Evolutionary conservation across 2,329 filamentous ascomycete genomes (phyloP).

Genomic region (Incumbomyces delicatus): DNA sequence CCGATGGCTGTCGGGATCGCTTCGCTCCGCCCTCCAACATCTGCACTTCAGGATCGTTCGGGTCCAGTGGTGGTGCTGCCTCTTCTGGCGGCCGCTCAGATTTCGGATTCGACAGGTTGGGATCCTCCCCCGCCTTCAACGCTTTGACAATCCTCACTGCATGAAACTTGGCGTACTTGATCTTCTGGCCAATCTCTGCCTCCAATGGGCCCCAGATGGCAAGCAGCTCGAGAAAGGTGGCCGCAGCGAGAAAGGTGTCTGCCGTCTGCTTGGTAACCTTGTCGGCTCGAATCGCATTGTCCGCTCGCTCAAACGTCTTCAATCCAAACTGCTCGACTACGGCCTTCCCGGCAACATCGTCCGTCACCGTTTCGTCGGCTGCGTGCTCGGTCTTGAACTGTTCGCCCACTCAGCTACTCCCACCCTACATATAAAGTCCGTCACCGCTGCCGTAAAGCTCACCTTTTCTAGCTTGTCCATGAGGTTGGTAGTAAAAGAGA

Average conservation of each 20-base stretch:
- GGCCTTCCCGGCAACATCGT: conserved; percentile 77
- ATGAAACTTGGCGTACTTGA: conserved; percentile 95
- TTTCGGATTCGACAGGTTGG: conserved; percentile 80
- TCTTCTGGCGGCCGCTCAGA: conserved; percentile 41
- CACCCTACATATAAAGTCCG: no score
- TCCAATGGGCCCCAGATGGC: conserved; percentile 74
- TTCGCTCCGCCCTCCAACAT: conserved; percentile 38
- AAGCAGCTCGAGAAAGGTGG: conserved; percentile 81
- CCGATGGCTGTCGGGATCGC: conserved; percentile 43
- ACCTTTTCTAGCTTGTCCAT: conserved; percentile 88
- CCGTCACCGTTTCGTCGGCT: conserved; percentile 70
- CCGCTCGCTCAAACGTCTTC: conserved; percentile 75
- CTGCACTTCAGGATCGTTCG: conserved; percentile 56
- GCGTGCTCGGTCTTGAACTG: conserved; percentile 63
- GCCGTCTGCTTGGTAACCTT: conserved; percentile 85
- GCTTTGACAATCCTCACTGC: conserved; percentile 83
- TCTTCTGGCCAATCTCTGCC: conserved; percentile 68
- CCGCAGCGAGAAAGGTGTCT: conserved; percentile 84
- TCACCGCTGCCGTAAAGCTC: conserved; percentile 18
- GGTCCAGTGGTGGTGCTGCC: conserved; percentile 43
- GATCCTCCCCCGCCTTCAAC: conserved; percentile 80
- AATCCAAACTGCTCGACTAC: conserved; percentile 92
- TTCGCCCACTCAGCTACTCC: not conserved
- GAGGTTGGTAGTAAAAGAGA: conserved; percentile 67
- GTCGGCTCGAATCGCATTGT: conserved; percentile 70